Evolutionary conservation across 352 stramenopile species (phyloP), one percentile per base, ranked within the genome.

Genomic region (Pythium rishiriense): DNA sequence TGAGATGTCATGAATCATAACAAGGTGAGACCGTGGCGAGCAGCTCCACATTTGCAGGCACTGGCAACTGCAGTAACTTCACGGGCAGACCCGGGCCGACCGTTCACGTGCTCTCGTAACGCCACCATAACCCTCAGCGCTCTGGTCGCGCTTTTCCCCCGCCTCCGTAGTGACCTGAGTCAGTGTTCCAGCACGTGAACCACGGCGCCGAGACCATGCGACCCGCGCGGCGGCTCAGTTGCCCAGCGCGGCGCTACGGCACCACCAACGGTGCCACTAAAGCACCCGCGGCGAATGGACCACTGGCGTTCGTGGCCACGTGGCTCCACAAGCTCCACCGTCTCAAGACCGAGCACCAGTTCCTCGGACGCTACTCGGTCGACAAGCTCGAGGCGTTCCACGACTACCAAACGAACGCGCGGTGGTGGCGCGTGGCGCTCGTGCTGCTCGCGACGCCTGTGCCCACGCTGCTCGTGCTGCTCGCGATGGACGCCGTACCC

Each of bases 261-360:
- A n/a, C 43, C 43, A 14, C 45, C 15, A 39, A n/a, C 33, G 9
- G 33, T 12, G 45, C 26, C 45, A 22, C 19, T 51, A 51, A 9
- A 50, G 43, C 43, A n/a, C 43, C 43, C 12, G 46, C 46, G 46
- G 22, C 24, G 37, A 17, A 53, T 7, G 9, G 43, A 6, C 11
- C 43, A 15, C 42, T 26, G 5, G 33, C 7, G 33, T 14, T 1
- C 26, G 37, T 25, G 14, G 53, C 39, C 8, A 39, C 50, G 49
- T 66, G 37, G 58, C 29, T 64, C 14, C 37, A 17, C 19, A 33
- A 26, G 31, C 48, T 62, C 11, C 56, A 74, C 29, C 25, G 66
- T 7, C 68, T 66, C 68, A 71, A 73, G 52, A 72, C 56, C 45
- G 52, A 66, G 33, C 59, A 60, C 25, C 64, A 66, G 42, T 71